A percentile compares a stretch with the other conserved stretches of the same genome.
Conservation (phyloP, 2,329 filamentous ascomycete species). For the Diaporthe vexans region DNA sequence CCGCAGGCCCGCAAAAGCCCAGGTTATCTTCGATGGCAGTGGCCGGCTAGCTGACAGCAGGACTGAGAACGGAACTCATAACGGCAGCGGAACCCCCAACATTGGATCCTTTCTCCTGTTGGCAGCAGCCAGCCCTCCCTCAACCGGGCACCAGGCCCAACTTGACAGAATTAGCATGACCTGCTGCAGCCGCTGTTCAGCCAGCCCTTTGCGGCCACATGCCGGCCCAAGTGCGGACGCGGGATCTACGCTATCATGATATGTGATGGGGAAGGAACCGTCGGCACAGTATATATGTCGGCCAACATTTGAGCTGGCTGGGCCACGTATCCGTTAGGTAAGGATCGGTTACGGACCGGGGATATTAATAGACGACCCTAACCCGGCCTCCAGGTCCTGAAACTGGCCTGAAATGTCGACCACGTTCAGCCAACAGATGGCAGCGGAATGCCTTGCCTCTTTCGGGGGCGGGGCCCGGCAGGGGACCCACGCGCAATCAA, state of each 20-base stretch:
- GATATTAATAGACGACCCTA: slow-evolving; percentile 27
- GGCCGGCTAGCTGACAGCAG: neutral
- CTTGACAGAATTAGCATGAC: slow-evolving; percentile 20
- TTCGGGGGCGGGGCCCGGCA: slow-evolving; percentile 28
- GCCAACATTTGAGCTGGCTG: too few species aligned
- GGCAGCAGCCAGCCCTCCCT: neutral
- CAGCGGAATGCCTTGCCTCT: slow-evolving; percentile 22
- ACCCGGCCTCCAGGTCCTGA: neutral
- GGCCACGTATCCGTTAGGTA: neutral
- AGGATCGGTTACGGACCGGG: neutral
- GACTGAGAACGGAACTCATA: neutral
- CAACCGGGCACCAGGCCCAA: neutral
- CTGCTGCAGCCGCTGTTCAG: slow-evolving; percentile 20
- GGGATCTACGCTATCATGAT: neutral
- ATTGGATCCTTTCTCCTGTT: neutral
- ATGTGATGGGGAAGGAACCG: neutral
- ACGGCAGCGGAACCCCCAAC: too few species aligned
- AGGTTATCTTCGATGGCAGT: neutral
- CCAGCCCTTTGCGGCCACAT: slow-evolving; percentile 7
- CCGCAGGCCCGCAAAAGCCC: neutral
- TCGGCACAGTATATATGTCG: neutral
- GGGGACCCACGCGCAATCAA: slow-evolving; percentile 34
- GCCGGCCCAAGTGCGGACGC: neutral
- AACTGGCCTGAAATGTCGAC: slow-evolving; percentile 16
- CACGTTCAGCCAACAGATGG: slow-evolving; percentile 20